Percentiles rank a stretch among this genome's conserved stretches.
Conservation (phyloP, 345 rosid genomes). For the Iberis pinnata region DNA sequence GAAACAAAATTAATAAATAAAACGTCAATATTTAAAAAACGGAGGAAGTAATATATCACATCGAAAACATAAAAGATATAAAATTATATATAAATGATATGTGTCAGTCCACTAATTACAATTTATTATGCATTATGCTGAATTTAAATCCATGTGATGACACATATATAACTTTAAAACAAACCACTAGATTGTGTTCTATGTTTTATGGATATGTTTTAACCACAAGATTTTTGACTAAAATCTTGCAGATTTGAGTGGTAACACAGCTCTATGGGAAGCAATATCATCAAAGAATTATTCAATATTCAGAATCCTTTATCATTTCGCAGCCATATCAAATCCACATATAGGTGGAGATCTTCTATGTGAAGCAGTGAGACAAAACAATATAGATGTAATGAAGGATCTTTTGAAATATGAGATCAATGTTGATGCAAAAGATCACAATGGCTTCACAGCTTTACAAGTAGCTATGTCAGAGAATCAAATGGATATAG, state of each 20-base stretch:
- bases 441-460: slow-evolving; percentile 51
- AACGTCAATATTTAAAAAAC: too few species aligned
- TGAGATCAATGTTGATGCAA: slow-evolving; percentile 48
- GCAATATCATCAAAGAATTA: slow-evolving; percentile 56
- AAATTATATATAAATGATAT: too few species aligned
- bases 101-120: too few species aligned
- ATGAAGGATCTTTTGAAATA: slow-evolving; percentile 55
- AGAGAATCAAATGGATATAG: slow-evolving; percentile 55
- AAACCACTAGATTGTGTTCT: too few species aligned
- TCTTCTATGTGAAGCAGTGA: slow-evolving; percentile 71
- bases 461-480: slow-evolving; percentile 59
- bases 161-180: too few species aligned
- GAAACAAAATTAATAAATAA: too few species aligned
- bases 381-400: slow-evolving; percentile 44
- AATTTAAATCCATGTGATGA: too few species aligned
- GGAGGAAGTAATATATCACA: too few species aligned
- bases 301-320: slow-evolving; percentile 54
- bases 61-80: too few species aligned
- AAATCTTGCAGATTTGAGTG: slow-evolving; percentile 45
- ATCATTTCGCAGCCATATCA: slow-evolving; percentile 50
- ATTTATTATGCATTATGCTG: too few species aligned
- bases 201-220: neutral
- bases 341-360: slow-evolving; percentile 60
- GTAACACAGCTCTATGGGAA: slow-evolving; percentile 76
- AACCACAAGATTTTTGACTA: neutral